Conservation (phyloP, 2,329 filamentous ascomycete species). For the Periconia macrospinosa region DNA sequence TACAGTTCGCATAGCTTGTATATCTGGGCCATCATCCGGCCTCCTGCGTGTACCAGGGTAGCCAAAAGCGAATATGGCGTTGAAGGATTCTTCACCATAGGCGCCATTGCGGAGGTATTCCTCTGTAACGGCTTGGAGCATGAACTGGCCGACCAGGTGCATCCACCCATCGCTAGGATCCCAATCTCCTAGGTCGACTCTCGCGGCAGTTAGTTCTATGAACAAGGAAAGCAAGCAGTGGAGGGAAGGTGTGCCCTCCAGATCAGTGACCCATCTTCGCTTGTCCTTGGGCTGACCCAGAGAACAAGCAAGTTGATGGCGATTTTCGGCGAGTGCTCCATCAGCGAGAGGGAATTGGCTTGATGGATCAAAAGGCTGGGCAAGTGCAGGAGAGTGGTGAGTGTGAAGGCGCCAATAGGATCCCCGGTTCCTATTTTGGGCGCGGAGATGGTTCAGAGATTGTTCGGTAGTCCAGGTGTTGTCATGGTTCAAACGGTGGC, state of each 20-base stretch:
- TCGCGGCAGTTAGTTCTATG: conserved; percentile 53
- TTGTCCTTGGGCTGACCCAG: conserved; percentile 28
- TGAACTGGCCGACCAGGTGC: conserved; percentile 50
- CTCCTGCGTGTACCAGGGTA: conserved; percentile 28
- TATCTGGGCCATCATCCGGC: conserved; percentile 25
- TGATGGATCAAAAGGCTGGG: conserved; percentile 24
- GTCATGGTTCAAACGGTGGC: conserved; percentile 43
- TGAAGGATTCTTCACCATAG: conserved; percentile 40
- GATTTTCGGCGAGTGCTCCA: conserved; percentile 30
- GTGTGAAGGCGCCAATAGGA: conserved; percentile 25
- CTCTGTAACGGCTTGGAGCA: conserved; percentile 55
- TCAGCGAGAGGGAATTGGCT: conserved; percentile 31
- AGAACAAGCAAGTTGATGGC: conserved; percentile 24
- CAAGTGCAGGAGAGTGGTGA: conserved; percentile 22
- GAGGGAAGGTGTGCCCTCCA: conserved; percentile 42
- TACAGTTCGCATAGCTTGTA: conserved; percentile 36
- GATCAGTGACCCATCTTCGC: conserved; percentile 29
- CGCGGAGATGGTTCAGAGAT: conserved; percentile 40
- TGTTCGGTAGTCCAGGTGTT: conserved; percentile 42
- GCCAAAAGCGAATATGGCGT: conserved; percentile 52
- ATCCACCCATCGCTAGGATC: conserved; percentile 46
- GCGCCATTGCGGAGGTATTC: conserved; percentile 47
- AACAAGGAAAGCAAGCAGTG: conserved; percentile 52
- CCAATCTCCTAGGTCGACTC: conserved; percentile 36
- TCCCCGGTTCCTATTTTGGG: conserved; percentile 39